Base-by-base conservation (phyloP, 2,329 filamentous ascomycete genomes). In the Pseudogymnoascus sp. region DNA sequence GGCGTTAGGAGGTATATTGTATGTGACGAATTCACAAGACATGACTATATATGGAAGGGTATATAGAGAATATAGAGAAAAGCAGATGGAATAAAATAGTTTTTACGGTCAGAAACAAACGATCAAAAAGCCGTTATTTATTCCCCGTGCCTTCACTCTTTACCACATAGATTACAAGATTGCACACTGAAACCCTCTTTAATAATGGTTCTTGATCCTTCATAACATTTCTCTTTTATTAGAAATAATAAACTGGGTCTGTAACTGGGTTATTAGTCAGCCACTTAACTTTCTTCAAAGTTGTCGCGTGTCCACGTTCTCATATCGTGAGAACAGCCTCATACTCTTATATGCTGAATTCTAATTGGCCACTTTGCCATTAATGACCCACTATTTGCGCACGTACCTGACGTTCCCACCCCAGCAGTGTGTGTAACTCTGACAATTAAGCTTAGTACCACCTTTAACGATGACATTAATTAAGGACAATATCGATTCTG, bases 1-100 rank as follows among this genome's bases (percentile, higher is more conserved):
- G 48, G 48, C 29, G 48, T 55, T 55, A 55, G 9, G 48, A 55
- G 48, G 48, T 33, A 55, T 55, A 55, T 33, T 55, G 29, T 13
- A 55, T 55, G 48, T 33, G 48, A 33, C 13, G 15, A 27, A 21
- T 33, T 8, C 29, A 33, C 29, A 17, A 55, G 48, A 33, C 15
- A 55, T 55, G 29, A 17, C 48, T 13, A 12, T 55, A 33, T 33
- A 17, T 55, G n/a, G 29, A 55, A 5, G 29, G 48, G 48, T 55
- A 55, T 33, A 55, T 55, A 55, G 48, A 55, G 33, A 48, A 48
- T n/a, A n/a, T n/a, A n/a, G 21, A 21, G 21, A 41, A 55, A 33
- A 6, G n/a, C 27, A 15, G 7, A 29, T 12, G 29, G 29, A 21
- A 55, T 55, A 21, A 55, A 55, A 17, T 4, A 17, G 12, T 55